Evolutionary conservation across 129 eudicot genomes (phyloP).

Genomic region (Pittosporum tobira): DNA sequence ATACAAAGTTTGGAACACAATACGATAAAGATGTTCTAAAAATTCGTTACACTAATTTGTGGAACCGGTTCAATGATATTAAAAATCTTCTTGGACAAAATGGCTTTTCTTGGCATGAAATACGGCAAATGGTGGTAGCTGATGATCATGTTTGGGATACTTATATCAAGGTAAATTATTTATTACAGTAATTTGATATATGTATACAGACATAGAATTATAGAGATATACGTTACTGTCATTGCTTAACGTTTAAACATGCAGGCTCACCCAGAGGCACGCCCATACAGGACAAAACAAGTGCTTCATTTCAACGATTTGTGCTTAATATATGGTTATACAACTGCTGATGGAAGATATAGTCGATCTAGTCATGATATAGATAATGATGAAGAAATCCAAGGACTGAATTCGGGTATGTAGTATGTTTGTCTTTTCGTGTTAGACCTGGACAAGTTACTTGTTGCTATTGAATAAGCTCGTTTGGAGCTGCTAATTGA

Average conservation of each 20-base stretch:
- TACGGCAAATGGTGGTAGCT: conserved; percentile 42
- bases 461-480: conserved; percentile 7
- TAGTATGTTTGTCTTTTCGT: too few species aligned
- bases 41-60: conserved; percentile 48
- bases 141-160: conserved; percentile 51
- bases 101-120: conserved; percentile 57
- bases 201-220: too few species aligned
- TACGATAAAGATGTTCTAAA: conserved; percentile 58
- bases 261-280: conserved; percentile 49
- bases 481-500: neutral
- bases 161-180: conserved; percentile 38
- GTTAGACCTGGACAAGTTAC: conserved; percentile 1
- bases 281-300: conserved; percentile 42
- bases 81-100: conserved; percentile 39
- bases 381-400: conserved; percentile 41
- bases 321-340: conserved; percentile 44
- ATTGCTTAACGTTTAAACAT: conserved; percentile 3
- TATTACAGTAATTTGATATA: neutral
- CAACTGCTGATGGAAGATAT: conserved; percentile 62
- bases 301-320: conserved; percentile 42
- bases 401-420: conserved; percentile 36
- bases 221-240: neutral
- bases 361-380: conserved; percentile 59
- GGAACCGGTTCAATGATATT: conserved; percentile 48
- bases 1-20: conserved; percentile 45